A percentile compares a stretch with the other conserved stretches of the same genome.
These are phyloP conservation scores for Thielaviopsis euricoi DNA, from an alignment of 2,329 filamentous ascomycete species.

Conservation along the genomic window DNA sequence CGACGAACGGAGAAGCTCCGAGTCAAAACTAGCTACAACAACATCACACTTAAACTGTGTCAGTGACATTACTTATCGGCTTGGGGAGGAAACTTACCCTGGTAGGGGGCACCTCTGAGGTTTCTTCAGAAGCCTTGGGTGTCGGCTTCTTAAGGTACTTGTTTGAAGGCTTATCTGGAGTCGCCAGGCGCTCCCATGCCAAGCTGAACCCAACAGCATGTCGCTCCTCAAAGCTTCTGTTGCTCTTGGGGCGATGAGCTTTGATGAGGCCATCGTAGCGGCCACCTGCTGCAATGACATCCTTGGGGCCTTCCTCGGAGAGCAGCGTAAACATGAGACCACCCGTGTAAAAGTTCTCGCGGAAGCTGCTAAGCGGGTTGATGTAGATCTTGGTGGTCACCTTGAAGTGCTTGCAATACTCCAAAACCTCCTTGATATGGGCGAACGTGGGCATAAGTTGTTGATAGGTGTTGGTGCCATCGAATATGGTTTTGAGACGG, in stretches of 20 bases:
- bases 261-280: conserved; percentile 82
- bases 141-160: conserved; percentile 53
- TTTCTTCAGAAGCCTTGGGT: conserved; percentile 36
- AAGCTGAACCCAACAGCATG: conserved; percentile 89
- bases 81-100: conserved; percentile 32
- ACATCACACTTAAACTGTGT: conserved; percentile 53
- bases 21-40: conserved; percentile 75
- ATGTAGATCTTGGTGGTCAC: conserved; percentile 68
- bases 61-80: background rate
- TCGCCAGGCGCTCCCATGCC: conserved; percentile 68
- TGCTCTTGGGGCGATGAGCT: conserved; percentile 58
- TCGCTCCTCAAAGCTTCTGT: conserved; percentile 43
- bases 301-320: conserved; percentile 65
- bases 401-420: conserved; percentile 59
- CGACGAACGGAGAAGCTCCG: conserved; percentile 53
- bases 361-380: conserved; percentile 71
- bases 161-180: conserved; percentile 41
- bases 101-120: conserved; percentile 37
- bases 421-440: conserved; percentile 62
- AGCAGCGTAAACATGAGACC: conserved; percentile 83
- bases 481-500: conserved; percentile 41
- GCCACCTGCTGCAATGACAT: conserved; percentile 85
- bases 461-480: conserved; percentile 51
- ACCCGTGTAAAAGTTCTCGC: conserved; percentile 76
- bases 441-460: conserved; percentile 61